A percentile compares a stretch with the other conserved stretches of the same genome.
phyloP scores from a whole-genome alignment of 108 stramenopile species.

The Epithemia pelagica region DNA sequence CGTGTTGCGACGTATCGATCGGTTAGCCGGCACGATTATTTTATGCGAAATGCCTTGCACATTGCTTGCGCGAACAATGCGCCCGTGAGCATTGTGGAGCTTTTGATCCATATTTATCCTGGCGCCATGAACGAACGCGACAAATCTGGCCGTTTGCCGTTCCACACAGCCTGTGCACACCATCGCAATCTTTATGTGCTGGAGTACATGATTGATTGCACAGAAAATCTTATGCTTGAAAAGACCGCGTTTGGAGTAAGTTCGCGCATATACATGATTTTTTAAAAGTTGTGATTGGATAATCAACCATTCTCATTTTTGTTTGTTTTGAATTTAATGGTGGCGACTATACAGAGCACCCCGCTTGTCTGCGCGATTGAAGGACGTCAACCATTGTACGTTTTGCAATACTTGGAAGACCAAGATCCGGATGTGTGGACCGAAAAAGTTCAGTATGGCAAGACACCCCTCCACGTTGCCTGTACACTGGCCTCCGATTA shows the following conservation, averaged over 20 bases:
- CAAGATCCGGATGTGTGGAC: background rate
- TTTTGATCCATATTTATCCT: constrained; percentile 2
- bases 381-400: background rate
- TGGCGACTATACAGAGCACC: background rate
- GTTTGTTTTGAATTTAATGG: background rate
- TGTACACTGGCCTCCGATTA: background rate
- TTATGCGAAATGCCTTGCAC: constrained; percentile 1
- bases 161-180: background rate
- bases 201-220: background rate
- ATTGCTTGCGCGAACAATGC: constrained; percentile 1
- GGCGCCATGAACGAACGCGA: background rate
- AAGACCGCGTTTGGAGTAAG: constrained; percentile 2
- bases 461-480: background rate
- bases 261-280: background rate
- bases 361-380: background rate
- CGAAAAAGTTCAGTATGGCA: background rate
- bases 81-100: background rate
- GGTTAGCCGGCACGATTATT: background rate
- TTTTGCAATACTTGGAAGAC: background rate
- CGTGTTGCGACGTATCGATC: background rate
- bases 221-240: background rate
- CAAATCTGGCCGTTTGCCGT: background rate
- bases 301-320: too few relatives aligned
- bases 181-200: background rate
- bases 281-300: background rate